These are phyloP conservation scores for Besnoitia besnoiti DNA, from an alignment of 169 alveolate species.

Conservation along the genomic window DNA sequence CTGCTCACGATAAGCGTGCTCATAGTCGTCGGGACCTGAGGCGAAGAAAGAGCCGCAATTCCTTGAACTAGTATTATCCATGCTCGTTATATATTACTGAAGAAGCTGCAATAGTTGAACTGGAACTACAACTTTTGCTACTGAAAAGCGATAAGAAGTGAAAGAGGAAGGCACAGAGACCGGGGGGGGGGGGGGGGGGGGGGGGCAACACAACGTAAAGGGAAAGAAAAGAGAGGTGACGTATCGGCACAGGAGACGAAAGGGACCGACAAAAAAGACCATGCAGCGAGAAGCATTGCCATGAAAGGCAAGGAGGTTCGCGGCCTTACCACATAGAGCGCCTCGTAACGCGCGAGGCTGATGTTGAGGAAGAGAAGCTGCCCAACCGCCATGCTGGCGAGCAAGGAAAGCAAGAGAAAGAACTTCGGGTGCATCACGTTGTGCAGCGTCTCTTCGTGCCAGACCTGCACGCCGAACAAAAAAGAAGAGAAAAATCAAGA, in stretches of 20 bases:
- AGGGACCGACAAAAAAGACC: background rate
- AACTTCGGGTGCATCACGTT: background rate
- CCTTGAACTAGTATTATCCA: no score
- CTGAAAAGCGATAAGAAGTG: no score
- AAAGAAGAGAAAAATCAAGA: background rate
- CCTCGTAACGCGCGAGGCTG: slow-evolving; percentile 41
- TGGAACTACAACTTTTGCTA: no score
- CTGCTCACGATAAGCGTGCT: slow-evolving; percentile 26
- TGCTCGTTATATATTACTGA: background rate
- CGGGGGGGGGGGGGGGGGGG: no score
- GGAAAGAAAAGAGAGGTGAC: background rate
- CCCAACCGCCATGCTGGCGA: background rate
- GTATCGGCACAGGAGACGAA: background rate
- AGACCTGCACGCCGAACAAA: background rate
- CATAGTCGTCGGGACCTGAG: slow-evolving; percentile 32
- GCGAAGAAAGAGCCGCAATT: background rate
- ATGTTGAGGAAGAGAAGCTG: slow-evolving; percentile 33
- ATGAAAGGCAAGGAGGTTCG: no score
- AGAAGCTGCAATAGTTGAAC: background rate
- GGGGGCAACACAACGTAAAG: background rate
- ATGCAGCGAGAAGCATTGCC: no score
- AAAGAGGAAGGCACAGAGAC: no score
- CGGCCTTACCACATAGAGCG: slow-evolving; percentile 25
- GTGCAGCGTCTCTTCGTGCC: background rate
- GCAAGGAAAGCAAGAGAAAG: background rate